Evolutionary conservation across 345 rosid genomes (phyloP).

Genomic region (Xanthoceras sorbifolium): DNA sequence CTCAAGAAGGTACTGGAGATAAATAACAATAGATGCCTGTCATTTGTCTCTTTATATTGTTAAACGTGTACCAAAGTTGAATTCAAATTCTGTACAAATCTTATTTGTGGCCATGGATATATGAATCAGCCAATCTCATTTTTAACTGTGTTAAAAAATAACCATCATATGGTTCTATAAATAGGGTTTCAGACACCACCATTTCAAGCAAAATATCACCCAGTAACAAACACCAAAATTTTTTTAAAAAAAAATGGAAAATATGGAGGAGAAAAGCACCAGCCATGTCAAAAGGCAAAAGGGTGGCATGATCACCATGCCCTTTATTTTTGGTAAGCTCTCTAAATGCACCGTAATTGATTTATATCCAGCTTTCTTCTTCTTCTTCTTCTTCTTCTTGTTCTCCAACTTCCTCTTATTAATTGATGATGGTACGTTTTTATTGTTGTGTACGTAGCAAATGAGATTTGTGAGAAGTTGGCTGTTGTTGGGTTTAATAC

Average conservation of each 20-base stretch:
- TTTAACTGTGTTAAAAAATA: conserved; percentile 14
- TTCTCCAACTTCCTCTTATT: too few relatives aligned
- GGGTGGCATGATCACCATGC: conserved; percentile 74
- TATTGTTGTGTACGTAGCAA: conserved; percentile 42
- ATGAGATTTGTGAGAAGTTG: conserved; percentile 85
- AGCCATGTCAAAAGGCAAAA: conserved; percentile 40
- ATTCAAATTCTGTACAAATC: not conserved
- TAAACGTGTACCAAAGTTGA: not conserved
- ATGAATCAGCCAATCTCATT: too few relatives aligned
- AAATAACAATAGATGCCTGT: conserved; percentile 4
- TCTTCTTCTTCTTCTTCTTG: not conserved
- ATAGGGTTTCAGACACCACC: not conserved
- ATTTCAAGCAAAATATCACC: not conserved
- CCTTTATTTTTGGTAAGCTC: conserved; percentile 66
- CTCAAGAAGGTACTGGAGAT: not conserved
- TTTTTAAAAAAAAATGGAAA: conserved; percentile 39
- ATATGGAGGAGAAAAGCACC: conserved; percentile 30
- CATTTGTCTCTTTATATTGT: not conserved
- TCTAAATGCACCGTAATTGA: not conserved
- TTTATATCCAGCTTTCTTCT: not conserved
- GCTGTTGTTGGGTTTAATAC: conserved; percentile 82
- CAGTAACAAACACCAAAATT: too few relatives aligned
- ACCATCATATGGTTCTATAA: conserved; percentile 17
- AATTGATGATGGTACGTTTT: not conserved
- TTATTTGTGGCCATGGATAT: conserved; percentile 15